Evolutionary conservation across 2,329 filamentous ascomycete genomes (phyloP).

Genomic region (Byssochlamys sp.): DNA sequence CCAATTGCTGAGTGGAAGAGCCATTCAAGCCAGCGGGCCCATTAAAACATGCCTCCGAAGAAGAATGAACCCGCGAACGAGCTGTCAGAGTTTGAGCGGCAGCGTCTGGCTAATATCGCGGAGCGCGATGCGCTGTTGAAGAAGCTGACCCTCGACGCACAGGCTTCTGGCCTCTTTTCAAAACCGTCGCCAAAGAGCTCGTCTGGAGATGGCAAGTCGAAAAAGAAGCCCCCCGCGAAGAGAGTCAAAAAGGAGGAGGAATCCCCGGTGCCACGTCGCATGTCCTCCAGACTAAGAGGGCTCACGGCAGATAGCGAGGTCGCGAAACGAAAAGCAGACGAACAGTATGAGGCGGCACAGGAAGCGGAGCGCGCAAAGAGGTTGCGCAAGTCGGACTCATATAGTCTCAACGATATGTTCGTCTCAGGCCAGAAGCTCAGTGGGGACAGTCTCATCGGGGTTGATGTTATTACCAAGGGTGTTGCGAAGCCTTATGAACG

Average conservation of each 20-base stretch:
- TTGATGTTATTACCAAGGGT: conserved; percentile 52
- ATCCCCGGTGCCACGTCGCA: conserved; percentile 45
- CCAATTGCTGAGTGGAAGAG: neutral
- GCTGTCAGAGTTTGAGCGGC: conserved; percentile 77
- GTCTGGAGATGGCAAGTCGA: conserved; percentile 41
- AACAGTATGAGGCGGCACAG: conserved; percentile 49
- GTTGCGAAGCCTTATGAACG: conserved; percentile 68
- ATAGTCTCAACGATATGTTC: conserved; percentile 66
- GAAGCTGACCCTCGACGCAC: conserved; percentile 59
- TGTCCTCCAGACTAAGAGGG: conserved; percentile 53
- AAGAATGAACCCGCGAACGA: conserved; percentile 36
- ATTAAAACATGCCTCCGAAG: conserved; percentile 37
- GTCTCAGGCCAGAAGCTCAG: conserved; percentile 68
- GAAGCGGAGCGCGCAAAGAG: conserved; percentile 53
- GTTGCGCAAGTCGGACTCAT: conserved; percentile 54
- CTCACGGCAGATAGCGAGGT: conserved; percentile 58
- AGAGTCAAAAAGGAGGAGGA: conserved; percentile 56
- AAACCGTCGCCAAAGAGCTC: conserved; percentile 43
- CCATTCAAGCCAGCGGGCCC: neutral
- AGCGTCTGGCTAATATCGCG: conserved; percentile 75
- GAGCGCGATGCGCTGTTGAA: conserved; percentile 74
- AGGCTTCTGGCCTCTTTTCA: conserved; percentile 58
- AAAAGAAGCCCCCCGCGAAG: conserved; percentile 39
- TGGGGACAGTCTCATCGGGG: conserved; percentile 54
- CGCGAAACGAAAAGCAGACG: conserved; percentile 59